A percentile compares a stretch with the other conserved stretches of the same genome.
These are phyloP conservation scores for Populus deltoides DNA, from an alignment of 345 rosid genomes.

Conservation along the genomic window DNA sequence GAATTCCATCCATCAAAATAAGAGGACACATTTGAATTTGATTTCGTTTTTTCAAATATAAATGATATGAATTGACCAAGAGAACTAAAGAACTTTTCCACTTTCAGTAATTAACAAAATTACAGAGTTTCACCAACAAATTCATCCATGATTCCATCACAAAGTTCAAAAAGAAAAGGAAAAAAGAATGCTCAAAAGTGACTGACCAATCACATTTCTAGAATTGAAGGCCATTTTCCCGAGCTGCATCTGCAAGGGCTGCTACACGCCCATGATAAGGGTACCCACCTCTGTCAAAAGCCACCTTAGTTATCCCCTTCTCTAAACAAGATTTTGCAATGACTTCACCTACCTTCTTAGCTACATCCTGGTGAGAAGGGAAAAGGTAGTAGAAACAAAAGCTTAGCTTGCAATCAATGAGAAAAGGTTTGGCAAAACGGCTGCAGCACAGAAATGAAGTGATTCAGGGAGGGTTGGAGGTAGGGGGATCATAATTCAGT, in stretches of 20 bases:
- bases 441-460: no score
- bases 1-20: not conserved
- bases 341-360: constrained; percentile 75
- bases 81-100: constrained; percentile 5
- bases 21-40: not conserved
- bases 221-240: constrained; percentile 84
- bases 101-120: not conserved
- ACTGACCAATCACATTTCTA: constrained; percentile 29
- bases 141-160: not conserved
- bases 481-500: no score
- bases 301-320: constrained; percentile 84
- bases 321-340: constrained; percentile 84
- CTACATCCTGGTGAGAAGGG: constrained; percentile 61
- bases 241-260: constrained; percentile 79
- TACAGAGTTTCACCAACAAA: not conserved
- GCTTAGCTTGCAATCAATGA: not conserved
- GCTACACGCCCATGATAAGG: constrained; percentile 86
- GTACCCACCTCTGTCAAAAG: constrained; percentile 89
- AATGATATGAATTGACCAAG: not conserved
- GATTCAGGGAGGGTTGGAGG: no score
- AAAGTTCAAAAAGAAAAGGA: not conserved
- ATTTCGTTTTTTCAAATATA: not conserved
- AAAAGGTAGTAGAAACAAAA: not conserved
- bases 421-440: not conserved
- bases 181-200: not conserved